These are phyloP conservation scores for Aspergillus sp. DNA, from an alignment of 2,329 filamentous ascomycete genomes.

Conservation along the genomic window DNA sequence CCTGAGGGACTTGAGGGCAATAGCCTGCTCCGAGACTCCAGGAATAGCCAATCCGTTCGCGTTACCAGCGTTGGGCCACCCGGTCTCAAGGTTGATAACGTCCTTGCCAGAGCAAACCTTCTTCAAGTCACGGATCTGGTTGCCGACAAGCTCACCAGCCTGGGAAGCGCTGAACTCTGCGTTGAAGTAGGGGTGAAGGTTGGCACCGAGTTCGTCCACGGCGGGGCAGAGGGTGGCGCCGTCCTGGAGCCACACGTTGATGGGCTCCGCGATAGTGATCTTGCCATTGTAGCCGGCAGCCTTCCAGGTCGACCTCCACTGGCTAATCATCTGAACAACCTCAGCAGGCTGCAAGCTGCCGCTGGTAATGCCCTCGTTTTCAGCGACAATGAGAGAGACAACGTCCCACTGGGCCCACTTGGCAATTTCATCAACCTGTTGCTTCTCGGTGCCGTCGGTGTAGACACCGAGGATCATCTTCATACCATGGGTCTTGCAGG, in stretches of 20 bases:
- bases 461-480: slow-evolving; percentile 86
- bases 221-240: slow-evolving; percentile 63
- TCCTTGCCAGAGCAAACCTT: slow-evolving; percentile 69
- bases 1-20: slow-evolving; percentile 71
- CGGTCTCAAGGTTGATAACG: slow-evolving; percentile 83
- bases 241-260: slow-evolving; percentile 70
- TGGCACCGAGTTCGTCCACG: slow-evolving; percentile 78
- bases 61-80: slow-evolving; percentile 74
- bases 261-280: slow-evolving; percentile 82
- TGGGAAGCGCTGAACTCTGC: slow-evolving; percentile 58
- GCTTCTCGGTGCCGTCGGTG: slow-evolving; percentile 58
- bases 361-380: slow-evolving; percentile 75
- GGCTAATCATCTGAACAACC: slow-evolving; percentile 59
- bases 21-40: slow-evolving; percentile 64
- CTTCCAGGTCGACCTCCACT: slow-evolving; percentile 64
- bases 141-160: slow-evolving; percentile 74
- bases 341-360: too few relatives aligned
- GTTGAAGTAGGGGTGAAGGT: slow-evolving; percentile 97
- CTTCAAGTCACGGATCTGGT: slow-evolving; percentile 71
- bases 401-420: slow-evolving; percentile 72
- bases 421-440: slow-evolving; percentile 74
- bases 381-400: slow-evolving; percentile 78
- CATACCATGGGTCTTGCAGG: slow-evolving; percentile 65
- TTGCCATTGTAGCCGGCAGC: slow-evolving; percentile 68
- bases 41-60: slow-evolving; percentile 73